Conservation (phyloP, 1,139 yeast genomes). For the Taiozyma sp. region DNA sequence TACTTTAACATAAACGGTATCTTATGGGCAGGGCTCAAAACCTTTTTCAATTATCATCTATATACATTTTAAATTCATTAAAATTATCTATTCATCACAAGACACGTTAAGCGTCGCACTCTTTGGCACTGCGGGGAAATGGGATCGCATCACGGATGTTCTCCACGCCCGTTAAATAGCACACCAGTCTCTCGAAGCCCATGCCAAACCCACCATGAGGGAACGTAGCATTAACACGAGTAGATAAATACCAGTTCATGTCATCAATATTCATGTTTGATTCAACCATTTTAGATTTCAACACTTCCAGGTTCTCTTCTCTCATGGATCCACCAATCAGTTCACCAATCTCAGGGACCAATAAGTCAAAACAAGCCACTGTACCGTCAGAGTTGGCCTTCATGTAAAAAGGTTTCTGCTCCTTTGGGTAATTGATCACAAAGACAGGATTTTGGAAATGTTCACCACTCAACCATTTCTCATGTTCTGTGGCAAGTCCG, state of each 20-base stretch:
- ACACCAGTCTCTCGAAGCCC: slow-evolving; percentile 84
- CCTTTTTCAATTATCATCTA: not conserved
- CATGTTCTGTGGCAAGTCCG: slow-evolving; percentile 78
- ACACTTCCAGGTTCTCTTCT: slow-evolving; percentile 54
- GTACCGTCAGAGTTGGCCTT: slow-evolving; percentile 47
- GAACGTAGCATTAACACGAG: slow-evolving; percentile 72
- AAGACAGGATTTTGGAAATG: slow-evolving; percentile 75
- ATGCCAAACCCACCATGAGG: slow-evolving; percentile 98
- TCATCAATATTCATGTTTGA: slow-evolving; percentile 55
- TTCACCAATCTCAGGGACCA: slow-evolving; percentile 93
- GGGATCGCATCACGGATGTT: slow-evolving; percentile 85
- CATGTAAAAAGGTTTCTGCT: slow-evolving; percentile 92
- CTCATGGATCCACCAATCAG: slow-evolving; percentile 94
- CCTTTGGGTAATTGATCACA: slow-evolving; percentile 81
- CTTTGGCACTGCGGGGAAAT: slow-evolving; percentile 60
- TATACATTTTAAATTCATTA: slow-evolving; percentile 2
- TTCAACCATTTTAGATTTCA: slow-evolving; percentile 45
- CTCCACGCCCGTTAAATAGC: slow-evolving; percentile 67
- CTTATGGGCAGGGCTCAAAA: not conserved
- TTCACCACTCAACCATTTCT: slow-evolving; percentile 79
- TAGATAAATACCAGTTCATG: slow-evolving; percentile 75
- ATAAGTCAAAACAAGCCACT: slow-evolving; percentile 85
- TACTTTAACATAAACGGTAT: not conserved
- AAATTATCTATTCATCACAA: not conserved
- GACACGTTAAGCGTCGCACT: slow-evolving; percentile 37